Evolutionary conservation across 495 filamentous ascomycete genomes (phyloP).

Genomic region (Talaromyces adpressus): DNA sequence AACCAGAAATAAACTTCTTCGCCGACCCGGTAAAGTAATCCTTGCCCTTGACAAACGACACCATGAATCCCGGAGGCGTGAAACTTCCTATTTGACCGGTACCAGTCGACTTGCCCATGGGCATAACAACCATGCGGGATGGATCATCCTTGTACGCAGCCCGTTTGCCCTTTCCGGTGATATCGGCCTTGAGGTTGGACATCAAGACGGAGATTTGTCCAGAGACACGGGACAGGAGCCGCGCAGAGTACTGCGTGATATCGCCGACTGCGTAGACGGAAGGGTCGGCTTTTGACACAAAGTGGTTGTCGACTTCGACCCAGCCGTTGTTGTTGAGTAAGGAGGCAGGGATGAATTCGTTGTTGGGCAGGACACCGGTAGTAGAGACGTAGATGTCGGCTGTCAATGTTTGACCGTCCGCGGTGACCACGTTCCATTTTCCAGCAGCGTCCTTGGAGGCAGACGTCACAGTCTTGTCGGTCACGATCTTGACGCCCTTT

Average conservation of each 20-base stretch:
- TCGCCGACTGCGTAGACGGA: constrained; percentile 33
- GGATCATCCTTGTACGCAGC: constrained; percentile 17
- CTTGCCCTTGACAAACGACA: constrained; percentile 40
- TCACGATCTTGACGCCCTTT: constrained; percentile 16
- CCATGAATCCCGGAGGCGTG: constrained; percentile 33
- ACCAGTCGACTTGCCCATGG: constrained; percentile 37
- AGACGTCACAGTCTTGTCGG: constrained; percentile 17
- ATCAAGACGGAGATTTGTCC: constrained; percentile 24
- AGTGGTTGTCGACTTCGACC: constrained; percentile 48
- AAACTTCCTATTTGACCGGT: constrained; percentile 44
- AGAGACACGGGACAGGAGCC: constrained; percentile 20
- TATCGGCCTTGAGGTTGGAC: constrained; percentile 27
- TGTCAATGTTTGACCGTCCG: constrained; percentile 30
- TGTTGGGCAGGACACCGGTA: constrained; percentile 54
- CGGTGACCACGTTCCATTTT: constrained; percentile 29
- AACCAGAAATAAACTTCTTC: constrained; percentile 4
- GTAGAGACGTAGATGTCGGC: constrained; percentile 60
- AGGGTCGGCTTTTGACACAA: constrained; percentile 32
- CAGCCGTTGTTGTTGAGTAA: constrained; percentile 44
- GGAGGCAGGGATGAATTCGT: constrained; percentile 44
- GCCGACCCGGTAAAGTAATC: constrained; percentile 22
- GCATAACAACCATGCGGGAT: constrained; percentile 29
- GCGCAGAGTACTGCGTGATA: constrained; percentile 28
- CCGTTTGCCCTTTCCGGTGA: constrained; percentile 15
- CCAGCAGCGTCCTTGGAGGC: background rate